A percentile compares a stretch with the other conserved stretches of the same genome.
Evolutionary conservation across 2,329 filamentous ascomycete genomes (phyloP).

Genomic region (Botrytis hyacinthi): DNA sequence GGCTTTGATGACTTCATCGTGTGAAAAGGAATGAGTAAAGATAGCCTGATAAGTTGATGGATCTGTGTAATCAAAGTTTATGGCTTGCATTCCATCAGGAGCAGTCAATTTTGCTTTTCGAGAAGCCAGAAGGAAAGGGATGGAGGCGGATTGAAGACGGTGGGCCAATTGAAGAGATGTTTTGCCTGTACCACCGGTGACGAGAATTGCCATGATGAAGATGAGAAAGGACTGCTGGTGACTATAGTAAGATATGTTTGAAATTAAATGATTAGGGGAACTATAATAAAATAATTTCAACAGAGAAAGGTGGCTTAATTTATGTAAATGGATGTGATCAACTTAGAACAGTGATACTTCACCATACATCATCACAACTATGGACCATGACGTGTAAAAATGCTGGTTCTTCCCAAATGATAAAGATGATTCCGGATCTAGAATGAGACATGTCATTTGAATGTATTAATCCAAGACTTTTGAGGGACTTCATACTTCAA

Average conservation of each 20-base stretch:
- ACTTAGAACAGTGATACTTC: neutral
- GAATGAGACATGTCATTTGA: neutral
- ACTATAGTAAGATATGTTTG: neutral
- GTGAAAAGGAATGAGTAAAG: neutral
- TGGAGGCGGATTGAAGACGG: neutral
- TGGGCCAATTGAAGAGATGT: conserved; percentile 2
- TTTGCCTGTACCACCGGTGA: conserved; percentile 5
- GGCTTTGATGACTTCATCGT: neutral
- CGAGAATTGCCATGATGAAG: conserved; percentile 3
- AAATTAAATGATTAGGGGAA: neutral
- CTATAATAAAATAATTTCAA: neutral
- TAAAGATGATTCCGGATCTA: neutral
- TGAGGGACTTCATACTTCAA: neutral
- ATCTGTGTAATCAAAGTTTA: conserved; percentile 5
- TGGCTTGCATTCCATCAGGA: neutral
- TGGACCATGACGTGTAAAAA: neutral
- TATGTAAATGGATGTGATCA: neutral
- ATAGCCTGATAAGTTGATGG: neutral
- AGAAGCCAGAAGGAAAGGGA: conserved; percentile 11
- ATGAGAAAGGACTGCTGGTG: neutral
- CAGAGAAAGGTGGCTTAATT: neutral
- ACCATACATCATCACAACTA: neutral
- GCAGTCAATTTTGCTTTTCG: neutral
- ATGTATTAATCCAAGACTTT: neutral
- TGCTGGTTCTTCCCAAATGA: neutral